Percentiles rank a stretch among this genome's conserved stretches.
These are phyloP conservation scores for Fusarium tuaranense DNA, from an alignment of 2,329 filamentous ascomycete species.

Conservation along the genomic window DNA sequence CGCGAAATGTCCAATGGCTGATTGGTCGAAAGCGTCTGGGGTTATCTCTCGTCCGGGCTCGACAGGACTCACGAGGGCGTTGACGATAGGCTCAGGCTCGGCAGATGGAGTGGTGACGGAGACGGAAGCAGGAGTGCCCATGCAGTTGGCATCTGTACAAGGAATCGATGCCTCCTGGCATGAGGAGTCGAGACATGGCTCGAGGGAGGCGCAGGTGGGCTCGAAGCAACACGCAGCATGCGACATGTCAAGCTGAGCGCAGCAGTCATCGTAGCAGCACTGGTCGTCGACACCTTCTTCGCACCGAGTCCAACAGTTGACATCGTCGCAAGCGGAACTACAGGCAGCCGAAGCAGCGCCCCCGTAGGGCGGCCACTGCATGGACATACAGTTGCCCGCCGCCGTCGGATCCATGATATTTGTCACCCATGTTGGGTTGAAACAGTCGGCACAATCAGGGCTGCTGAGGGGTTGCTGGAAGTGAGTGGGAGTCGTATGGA, in stretches of 20 bases:
- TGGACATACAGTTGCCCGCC: slow-evolving; percentile 25
- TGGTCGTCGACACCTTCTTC: slow-evolving; percentile 47
- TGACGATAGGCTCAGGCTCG: slow-evolving; percentile 39
- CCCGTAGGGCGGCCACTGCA: slow-evolving; percentile 40
- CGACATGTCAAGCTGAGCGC: slow-evolving; percentile 42
- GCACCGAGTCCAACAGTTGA: slow-evolving; percentile 49
- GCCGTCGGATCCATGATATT: slow-evolving; percentile 30
- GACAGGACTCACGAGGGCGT: slow-evolving; percentile 28
- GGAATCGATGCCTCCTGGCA: slow-evolving; percentile 46
- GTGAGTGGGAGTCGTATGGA: slow-evolving; percentile 29
- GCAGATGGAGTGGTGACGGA: slow-evolving; percentile 47
- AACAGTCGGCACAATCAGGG: slow-evolving; percentile 16
- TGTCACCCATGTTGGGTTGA: slow-evolving; percentile 27
- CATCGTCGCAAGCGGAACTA: slow-evolving; percentile 48
- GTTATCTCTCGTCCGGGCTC: slow-evolving; percentile 19
- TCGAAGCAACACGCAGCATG: slow-evolving; percentile 45
- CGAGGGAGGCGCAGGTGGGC: slow-evolving; percentile 48
- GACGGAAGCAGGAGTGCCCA: slow-evolving; percentile 43
- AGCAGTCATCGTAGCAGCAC: slow-evolving; percentile 53
- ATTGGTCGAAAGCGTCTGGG: slow-evolving; percentile 24
- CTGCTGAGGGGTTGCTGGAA: slow-evolving; percentile 29
- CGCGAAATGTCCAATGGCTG: slow-evolving; percentile 6
- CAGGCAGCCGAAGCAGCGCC: slow-evolving; percentile 50
- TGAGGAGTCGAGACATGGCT: slow-evolving; percentile 53
- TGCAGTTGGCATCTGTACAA: slow-evolving; percentile 53